A percentile compares a stretch with the other conserved stretches of the same genome.
phyloP scores from a whole-genome alignment of 306 rosid species.

The Lagenaria siceraria region DNA sequence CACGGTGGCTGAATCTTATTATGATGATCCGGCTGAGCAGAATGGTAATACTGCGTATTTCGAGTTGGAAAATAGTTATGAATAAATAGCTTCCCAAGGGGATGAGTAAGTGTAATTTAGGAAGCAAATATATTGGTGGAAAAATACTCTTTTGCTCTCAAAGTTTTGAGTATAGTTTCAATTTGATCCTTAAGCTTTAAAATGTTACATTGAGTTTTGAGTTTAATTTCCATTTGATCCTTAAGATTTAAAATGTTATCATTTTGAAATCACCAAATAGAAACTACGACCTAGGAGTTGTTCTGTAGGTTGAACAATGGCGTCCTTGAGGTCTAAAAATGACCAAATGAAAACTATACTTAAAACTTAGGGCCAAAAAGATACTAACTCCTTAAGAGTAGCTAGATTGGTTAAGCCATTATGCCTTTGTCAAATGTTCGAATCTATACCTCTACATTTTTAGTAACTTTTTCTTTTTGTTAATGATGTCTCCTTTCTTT shows the following conservation, averaged over 20 bases:
- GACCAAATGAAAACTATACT: no score
- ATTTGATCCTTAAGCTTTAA: no score
- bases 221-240: no score
- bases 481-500: not conserved
- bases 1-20: conserved; percentile 52
- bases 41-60: conserved; percentile 33
- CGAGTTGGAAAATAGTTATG: not conserved
- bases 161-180: not conserved
- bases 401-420: not conserved
- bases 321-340: no score
- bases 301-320: no score
- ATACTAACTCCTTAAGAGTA: not conserved
- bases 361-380: no score
- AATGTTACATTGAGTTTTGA: no score
- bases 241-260: no score
- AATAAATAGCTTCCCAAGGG: not conserved
- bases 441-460: not conserved
- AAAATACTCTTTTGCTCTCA: no score
- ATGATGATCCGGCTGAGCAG: conserved; percentile 45
- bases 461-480: not conserved
- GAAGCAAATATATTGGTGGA: not conserved
- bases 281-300: no score
- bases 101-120: not conserved
- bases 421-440: not conserved
- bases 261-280: no score